Evolutionary conservation across 495 filamentous ascomycete genomes (phyloP).

Genomic region (Hypoxylon intermedium): DNA sequence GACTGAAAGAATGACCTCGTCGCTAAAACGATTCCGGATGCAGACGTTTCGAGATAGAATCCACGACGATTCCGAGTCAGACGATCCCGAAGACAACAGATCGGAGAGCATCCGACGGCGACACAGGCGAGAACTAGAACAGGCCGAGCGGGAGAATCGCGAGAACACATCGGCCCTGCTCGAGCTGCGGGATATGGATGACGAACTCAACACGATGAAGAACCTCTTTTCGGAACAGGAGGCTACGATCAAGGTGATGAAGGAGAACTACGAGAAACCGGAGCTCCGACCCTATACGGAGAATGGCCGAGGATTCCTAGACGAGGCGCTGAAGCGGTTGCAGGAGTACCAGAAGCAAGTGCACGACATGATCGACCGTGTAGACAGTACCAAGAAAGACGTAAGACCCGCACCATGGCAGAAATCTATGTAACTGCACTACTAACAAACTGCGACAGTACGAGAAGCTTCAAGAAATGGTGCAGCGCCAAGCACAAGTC

Average conservation of each 20-base stretch:
- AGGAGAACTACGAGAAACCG: slow-evolving; percentile 43
- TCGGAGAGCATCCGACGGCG: slow-evolving; percentile 53
- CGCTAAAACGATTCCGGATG: slow-evolving; percentile 67
- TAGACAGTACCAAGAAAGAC: slow-evolving; percentile 54
- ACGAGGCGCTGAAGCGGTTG: slow-evolving; percentile 60
- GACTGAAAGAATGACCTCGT: slow-evolving; percentile 69
- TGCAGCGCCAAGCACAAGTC: slow-evolving; percentile 72
- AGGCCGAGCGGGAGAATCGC: slow-evolving; percentile 62
- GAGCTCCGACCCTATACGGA: slow-evolving; percentile 43
- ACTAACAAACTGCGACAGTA: slow-evolving; percentile 49
- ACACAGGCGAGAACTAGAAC: slow-evolving; percentile 58
- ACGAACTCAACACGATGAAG: slow-evolving; percentile 66
- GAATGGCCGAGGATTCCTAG: slow-evolving; percentile 54
- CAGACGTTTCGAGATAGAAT: slow-evolving; percentile 53
- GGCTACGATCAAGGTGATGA: slow-evolving; percentile 58
- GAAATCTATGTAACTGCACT: not conserved
- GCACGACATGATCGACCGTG: slow-evolving; percentile 64
- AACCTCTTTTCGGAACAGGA: slow-evolving; percentile 67
- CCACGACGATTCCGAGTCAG: slow-evolving; percentile 57
- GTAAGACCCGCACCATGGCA: slow-evolving; percentile 29
- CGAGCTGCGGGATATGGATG: slow-evolving; percentile 71
- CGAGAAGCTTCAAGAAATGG: slow-evolving; percentile 71
- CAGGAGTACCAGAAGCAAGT: slow-evolving; percentile 64
- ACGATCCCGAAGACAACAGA: slow-evolving; percentile 55
- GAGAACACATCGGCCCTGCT: slow-evolving; percentile 69